Base-by-base conservation (phyloP, 2,329 filamentous ascomycete genomes). In the Coleophoma eucalyptorum region DNA sequence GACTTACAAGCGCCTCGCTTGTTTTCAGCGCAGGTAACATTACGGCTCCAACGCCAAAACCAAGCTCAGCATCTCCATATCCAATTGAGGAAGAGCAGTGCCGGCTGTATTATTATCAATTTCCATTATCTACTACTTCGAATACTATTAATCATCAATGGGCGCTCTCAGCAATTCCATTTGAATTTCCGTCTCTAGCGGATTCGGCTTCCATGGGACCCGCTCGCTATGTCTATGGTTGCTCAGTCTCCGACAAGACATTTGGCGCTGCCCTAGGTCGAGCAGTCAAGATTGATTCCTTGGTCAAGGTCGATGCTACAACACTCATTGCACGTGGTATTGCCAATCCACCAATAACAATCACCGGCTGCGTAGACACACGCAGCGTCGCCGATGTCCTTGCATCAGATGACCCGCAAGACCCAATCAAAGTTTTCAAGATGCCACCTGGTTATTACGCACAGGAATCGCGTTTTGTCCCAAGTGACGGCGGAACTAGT, bases 51-150 rank as follows among this genome's bases (percentile, higher is more conserved):
- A 67, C 66, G n/a, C 67, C 62, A 3, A 70, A 68, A 46, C 54
- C 60, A 21, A 51, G 33, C 18, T 47, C 51, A 15, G 48, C 34
- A 20, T 34, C 50, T 11, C 46, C 47, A 4, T 58, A 55, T 31
- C 66, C 66, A 19, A 13, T 49, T 1, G 83, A 87, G 54, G 77
- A 83, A 55, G 81, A 86, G 43, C 82, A 89, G 63, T 89, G 84
- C 52, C 76, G 84, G 5, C 71, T 89, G 0, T 89, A 88, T 65
- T 87, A 87, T 60, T 88, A 87, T 61, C 73, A 74, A 35, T 88
- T 89, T 59, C 68, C 72, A 1, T 65, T 86, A 1, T 50, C 60
- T 0, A 53, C 62, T 3, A 43, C 59, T 1, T 58, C 59, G 3
- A 62, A 64, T 32, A 49, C 26, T 0, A 85, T 88, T 40, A 72